These are phyloP conservation scores for Penicillium digitatum DNA, from an alignment of 2,329 filamentous ascomycete species.

Conservation along the genomic window DNA sequence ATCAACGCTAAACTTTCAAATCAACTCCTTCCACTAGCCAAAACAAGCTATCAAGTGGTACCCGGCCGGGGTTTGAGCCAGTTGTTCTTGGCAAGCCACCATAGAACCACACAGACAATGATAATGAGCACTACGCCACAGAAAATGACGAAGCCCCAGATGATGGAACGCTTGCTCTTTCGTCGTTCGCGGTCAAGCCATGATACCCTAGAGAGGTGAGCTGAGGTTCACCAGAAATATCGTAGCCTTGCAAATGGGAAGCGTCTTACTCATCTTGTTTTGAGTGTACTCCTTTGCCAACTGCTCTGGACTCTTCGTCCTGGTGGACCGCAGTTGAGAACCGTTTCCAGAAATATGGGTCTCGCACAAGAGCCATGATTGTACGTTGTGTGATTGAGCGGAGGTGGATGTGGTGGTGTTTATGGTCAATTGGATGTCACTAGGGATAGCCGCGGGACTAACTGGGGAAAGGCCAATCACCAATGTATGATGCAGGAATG, in stretches of 20 bases:
- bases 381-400: not conserved
- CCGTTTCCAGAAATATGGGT: constrained; percentile 59
- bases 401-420: not conserved
- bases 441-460: not conserved
- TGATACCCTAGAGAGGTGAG: constrained; percentile 42
- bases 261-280: constrained; percentile 12
- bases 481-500: not conserved
- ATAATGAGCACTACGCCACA: constrained; percentile 36
- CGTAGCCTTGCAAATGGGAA: constrained; percentile 1
- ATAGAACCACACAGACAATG: constrained; percentile 43
- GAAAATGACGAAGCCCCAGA: constrained; percentile 40
- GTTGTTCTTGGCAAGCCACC: constrained; percentile 41
- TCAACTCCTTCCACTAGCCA: too few species aligned
- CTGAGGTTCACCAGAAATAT: constrained; percentile 18
- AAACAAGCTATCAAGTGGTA: not conserved
- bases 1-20: not conserved
- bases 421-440: not conserved
- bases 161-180: constrained; percentile 48
- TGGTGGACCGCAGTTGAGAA: constrained; percentile 57
- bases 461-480: not conserved
- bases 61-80: constrained; percentile 22
- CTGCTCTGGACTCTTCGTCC: constrained; percentile 47
- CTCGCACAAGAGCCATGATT: constrained; percentile 50
- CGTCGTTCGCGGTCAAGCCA: constrained; percentile 52
- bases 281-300: not conserved